Conservation (phyloP, 2,329 filamentous ascomycete genomes). For the Dothistroma pini region DNA sequence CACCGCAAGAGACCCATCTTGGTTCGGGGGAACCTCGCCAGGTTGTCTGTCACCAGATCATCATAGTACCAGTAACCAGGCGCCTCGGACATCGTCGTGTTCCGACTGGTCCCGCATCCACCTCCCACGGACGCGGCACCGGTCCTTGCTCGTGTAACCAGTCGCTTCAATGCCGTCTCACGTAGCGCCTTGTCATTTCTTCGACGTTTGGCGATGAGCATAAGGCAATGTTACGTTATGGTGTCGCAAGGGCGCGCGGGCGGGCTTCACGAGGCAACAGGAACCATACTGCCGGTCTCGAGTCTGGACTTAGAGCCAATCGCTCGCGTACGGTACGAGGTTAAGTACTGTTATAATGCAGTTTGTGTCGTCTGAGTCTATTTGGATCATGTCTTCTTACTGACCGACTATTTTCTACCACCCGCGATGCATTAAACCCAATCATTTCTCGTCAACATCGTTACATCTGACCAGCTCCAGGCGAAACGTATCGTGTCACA, state of each 20-base stretch:
- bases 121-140: constrained; percentile 19
- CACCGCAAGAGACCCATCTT: constrained; percentile 18
- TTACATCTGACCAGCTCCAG: constrained; percentile 5
- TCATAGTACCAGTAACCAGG: constrained; percentile 20
- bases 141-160: constrained; percentile 15
- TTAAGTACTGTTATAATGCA: constrained; percentile 7
- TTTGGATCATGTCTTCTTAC: constrained; percentile 6
- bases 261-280: constrained; percentile 11
- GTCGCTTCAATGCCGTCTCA: constrained; percentile 17
- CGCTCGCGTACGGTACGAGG: neutral
- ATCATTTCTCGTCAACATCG: constrained; percentile 15
- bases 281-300: constrained; percentile 2
- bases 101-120: constrained; percentile 18
- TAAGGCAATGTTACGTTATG: constrained; percentile 15
- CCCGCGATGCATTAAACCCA: constrained; percentile 12
- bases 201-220: constrained; percentile 18
- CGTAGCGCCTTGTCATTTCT: constrained; percentile 21
- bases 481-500: constrained; percentile 16
- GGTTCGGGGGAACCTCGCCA: constrained; percentile 20
- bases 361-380: constrained; percentile 5
- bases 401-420: constrained; percentile 14
- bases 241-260: constrained; percentile 19
- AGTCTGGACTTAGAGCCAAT: constrained; percentile 9
- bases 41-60: constrained; percentile 21
- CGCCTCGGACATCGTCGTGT: constrained; percentile 5